Evolutionary conservation across 768 basidiomycete genomes (phyloP).

Genomic region (Lactifluus pinguis): DNA sequence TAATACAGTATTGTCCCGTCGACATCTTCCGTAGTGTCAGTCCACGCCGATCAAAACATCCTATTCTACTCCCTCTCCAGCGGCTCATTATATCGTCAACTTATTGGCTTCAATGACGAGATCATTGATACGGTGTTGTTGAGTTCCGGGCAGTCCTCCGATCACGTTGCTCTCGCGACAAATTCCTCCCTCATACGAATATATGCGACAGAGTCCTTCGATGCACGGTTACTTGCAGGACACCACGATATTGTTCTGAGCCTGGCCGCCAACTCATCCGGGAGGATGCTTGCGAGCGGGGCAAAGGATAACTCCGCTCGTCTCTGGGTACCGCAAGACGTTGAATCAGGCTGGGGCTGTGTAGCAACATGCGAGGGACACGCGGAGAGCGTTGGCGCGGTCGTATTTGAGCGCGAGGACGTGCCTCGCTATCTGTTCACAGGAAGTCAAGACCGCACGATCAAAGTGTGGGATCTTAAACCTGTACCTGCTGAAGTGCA

Average conservation of each 20-base stretch:
- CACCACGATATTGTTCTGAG: slow-evolving; percentile 90
- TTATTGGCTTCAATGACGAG: slow-evolving; percentile 97
- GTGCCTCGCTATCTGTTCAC: slow-evolving; percentile 70
- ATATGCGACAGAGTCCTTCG: slow-evolving; percentile 66
- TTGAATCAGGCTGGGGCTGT: slow-evolving; percentile 55
- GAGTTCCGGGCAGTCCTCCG: slow-evolving; percentile 33
- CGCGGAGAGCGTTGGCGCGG: slow-evolving; percentile 84
- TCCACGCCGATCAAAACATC: slow-evolving; percentile 97
- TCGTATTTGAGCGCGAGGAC: slow-evolving; percentile 64
- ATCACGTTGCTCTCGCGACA: slow-evolving; percentile 88
- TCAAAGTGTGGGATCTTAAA: slow-evolving; percentile 97
- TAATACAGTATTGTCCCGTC: slow-evolving; percentile 55
- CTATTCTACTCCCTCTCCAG: slow-evolving; percentile 77
- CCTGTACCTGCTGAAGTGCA: slow-evolving; percentile 32
- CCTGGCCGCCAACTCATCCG: slow-evolving; percentile 59
- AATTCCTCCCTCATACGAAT: slow-evolving; percentile 93
- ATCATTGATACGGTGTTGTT: slow-evolving; percentile 87
- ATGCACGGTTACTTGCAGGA: slow-evolving; percentile 79
- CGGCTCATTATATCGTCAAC: slow-evolving; percentile 57
- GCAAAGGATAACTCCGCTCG: slow-evolving; percentile 88
- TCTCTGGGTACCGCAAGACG: slow-evolving; percentile 53
- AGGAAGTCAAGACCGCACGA: slow-evolving; percentile 93
- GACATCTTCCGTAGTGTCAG: slow-evolving; percentile 59
- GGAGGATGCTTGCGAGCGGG: slow-evolving; percentile 75
- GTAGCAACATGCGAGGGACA: slow-evolving; percentile 89